Evolutionary conservation across 352 stramenopile genomes (phyloP).

Genomic region (Phytophthora ohioensis): DNA sequence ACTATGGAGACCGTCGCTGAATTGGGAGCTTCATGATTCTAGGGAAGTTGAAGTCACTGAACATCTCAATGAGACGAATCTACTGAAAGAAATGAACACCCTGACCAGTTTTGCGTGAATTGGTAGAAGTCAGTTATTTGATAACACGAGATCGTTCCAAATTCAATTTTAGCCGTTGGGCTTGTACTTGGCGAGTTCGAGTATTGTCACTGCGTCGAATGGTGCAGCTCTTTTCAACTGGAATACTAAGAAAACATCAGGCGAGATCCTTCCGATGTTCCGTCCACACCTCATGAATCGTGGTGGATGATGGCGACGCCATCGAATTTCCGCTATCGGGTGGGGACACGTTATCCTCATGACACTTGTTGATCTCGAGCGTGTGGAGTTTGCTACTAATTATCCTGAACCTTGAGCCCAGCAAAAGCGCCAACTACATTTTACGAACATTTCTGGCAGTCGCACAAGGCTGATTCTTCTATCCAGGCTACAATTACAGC

Average conservation of each 20-base stretch:
- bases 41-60: neutral
- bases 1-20: conserved; percentile 3
- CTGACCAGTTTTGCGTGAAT: neutral
- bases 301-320: conserved; percentile 24
- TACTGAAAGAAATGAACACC: neutral
- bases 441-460: conserved; percentile 42
- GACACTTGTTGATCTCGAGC: conserved; percentile 31
- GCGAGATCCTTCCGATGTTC: neutral
- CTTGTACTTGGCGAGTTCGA: no score
- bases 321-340: conserved; percentile 23
- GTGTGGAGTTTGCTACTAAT: conserved; percentile 48
- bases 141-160: no score
- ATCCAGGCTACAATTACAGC: conserved; percentile 9
- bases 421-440: conserved; percentile 46
- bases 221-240: neutral
- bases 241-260: neutral
- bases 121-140: no score
- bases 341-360: conserved; percentile 30
- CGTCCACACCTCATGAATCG: neutral
- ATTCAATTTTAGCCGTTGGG: neutral
- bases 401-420: conserved; percentile 42
- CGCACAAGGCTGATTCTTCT: neutral
- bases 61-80: neutral
- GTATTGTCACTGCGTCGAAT: neutral
- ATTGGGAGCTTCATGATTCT: neutral